A percentile compares a stretch with the other conserved stretches of the same genome.
Evolutionary conservation across 2,329 filamentous ascomycete genomes (phyloP).

Genomic region (Simplicillium aogashimaense): DNA sequence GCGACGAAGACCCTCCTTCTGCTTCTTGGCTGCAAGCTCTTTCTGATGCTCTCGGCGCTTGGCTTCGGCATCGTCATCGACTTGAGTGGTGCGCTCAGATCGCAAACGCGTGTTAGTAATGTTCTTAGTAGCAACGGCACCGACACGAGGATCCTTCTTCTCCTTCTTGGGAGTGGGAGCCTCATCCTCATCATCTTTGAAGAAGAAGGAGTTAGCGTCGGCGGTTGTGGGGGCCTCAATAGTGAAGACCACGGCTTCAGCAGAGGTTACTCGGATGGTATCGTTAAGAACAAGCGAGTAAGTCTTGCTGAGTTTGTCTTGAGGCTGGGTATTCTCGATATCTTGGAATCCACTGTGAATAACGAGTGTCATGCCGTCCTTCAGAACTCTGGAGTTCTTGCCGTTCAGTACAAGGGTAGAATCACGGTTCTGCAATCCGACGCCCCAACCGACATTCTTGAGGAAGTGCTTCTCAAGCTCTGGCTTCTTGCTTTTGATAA

Average conservation of each 20-base stretch:
- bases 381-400: constrained; percentile 75
- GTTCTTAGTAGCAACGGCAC: constrained; percentile 85
- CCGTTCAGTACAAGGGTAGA: constrained; percentile 72
- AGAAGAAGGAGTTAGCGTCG: constrained; percentile 95
- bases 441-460: constrained; percentile 83
- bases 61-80: constrained; percentile 83
- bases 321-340: constrained; percentile 74
- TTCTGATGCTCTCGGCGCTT: constrained; percentile 87
- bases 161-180: constrained; percentile 82
- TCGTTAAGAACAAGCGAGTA: constrained; percentile 90
- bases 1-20: constrained; percentile 73
- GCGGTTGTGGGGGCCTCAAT: constrained; percentile 85
- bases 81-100: constrained; percentile 79
- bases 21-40: constrained; percentile 77
- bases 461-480: constrained; percentile 92
- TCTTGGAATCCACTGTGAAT: constrained; percentile 86
- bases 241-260: constrained; percentile 83
- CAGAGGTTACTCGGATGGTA: constrained; percentile 75
- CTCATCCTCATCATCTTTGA: constrained; percentile 89
- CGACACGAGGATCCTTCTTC: constrained; percentile 73
- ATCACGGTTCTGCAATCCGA: constrained; percentile 88
- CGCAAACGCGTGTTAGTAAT: constrained; percentile 90
- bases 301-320: constrained; percentile 79
- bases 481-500: constrained; percentile 84
- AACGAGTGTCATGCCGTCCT: constrained; percentile 94